Evolutionary conservation across 129 eudicot genomes (phyloP).

Genomic region (Gnaphalium uliginosum): DNA sequence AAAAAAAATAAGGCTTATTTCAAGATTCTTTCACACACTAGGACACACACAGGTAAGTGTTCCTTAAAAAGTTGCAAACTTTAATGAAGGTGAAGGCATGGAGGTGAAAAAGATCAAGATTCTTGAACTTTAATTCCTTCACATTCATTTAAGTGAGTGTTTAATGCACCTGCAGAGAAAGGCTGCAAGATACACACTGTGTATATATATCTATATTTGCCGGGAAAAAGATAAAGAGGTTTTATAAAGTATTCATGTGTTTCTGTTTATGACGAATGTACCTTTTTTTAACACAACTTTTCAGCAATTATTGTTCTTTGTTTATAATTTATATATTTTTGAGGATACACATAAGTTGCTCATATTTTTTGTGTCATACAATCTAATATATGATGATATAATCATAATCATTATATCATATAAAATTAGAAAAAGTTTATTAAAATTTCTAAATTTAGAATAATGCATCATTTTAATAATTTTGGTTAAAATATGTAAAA

Average conservation of each 20-base stretch:
- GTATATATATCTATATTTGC: slow-evolving; percentile 25
- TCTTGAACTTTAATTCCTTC: slow-evolving; percentile 25
- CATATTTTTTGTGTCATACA: neutral
- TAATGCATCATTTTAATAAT: no score
- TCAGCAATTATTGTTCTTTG: slow-evolving; percentile 4
- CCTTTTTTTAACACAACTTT: neutral
- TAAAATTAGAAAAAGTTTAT: no score
- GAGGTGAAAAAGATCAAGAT: slow-evolving; percentile 26
- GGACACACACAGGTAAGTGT: slow-evolving; percentile 14
- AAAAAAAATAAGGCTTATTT: neutral
- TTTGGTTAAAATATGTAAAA: no score
- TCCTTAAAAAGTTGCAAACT: slow-evolving; percentile 21
- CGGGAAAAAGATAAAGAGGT: slow-evolving; percentile 22
- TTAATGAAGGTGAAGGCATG: slow-evolving; percentile 32
- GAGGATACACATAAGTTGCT: slow-evolving; percentile 19
- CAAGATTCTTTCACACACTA: slow-evolving; percentile 14
- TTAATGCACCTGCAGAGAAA: slow-evolving; percentile 38
- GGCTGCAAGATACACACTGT: slow-evolving; percentile 34
- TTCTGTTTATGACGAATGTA: slow-evolving; percentile 23
- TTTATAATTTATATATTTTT: neutral
- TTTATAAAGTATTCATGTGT: slow-evolving; percentile 28
- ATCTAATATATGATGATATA: no score
- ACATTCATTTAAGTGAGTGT: slow-evolving; percentile 35
- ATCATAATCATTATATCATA: no score
- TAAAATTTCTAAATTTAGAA: no score